These are phyloP conservation scores for Neodidymelliopsis sp. DNA, from an alignment of 2,329 filamentous ascomycete species.

Conservation along the genomic window DNA sequence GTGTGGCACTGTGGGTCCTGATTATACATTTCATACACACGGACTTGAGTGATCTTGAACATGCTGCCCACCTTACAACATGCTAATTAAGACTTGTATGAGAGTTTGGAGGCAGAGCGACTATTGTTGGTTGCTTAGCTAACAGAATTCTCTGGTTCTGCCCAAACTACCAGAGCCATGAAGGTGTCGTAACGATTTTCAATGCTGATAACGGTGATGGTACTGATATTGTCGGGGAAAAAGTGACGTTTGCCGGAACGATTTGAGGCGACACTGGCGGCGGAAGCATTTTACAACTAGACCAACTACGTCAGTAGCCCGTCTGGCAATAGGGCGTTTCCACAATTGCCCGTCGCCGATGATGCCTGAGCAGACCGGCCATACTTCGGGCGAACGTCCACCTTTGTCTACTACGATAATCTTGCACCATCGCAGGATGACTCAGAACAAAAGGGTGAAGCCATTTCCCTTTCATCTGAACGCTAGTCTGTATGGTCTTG, in stretches of 20 bases:
- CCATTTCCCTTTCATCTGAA: too few species aligned
- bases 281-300: constrained; percentile 6
- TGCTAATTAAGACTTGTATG: not conserved
- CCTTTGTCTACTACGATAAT: too few species aligned
- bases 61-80: not conserved
- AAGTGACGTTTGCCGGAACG: constrained; percentile 8
- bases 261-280: constrained; percentile 6
- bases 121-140: not conserved
- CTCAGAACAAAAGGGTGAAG: too few species aligned
- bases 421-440: too few species aligned
- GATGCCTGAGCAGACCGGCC: constrained; percentile 13
- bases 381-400: constrained; percentile 4
- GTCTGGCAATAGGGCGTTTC: not conserved
- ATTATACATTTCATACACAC: constrained; percentile 1
- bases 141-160: not conserved
- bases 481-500: not conserved
- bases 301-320: not conserved
- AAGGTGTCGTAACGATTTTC: not conserved
- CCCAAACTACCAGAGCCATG: not conserved
- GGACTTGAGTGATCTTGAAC: not conserved
- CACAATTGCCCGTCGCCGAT: too few species aligned
- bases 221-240: not conserved
- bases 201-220: not conserved
- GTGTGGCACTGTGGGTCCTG: constrained; percentile 4
- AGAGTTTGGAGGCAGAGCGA: too few species aligned